phyloP scores from a whole-genome alignment of 306 rosid genomes.

The Clitoria ternatea region DNA sequence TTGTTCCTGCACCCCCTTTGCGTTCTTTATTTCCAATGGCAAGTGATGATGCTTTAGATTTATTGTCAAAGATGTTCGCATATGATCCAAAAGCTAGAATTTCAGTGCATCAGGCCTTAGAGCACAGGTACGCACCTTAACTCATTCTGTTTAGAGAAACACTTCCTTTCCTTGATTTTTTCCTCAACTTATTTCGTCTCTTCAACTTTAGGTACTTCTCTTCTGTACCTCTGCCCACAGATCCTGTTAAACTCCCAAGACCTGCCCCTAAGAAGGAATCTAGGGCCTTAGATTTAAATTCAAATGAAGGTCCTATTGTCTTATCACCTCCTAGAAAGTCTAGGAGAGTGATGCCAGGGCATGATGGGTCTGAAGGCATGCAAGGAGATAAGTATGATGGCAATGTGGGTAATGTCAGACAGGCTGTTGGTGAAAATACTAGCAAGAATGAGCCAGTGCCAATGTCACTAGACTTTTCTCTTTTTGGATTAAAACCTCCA shows the following conservation, averaged over 20 bases:
- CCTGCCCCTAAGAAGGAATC: conserved; percentile 84
- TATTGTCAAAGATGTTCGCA: conserved; percentile 88
- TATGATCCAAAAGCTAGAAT: conserved; percentile 92
- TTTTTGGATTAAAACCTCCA: conserved; percentile 86
- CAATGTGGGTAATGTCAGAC: conserved; percentile 43
- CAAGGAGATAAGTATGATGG: conserved; percentile 52
- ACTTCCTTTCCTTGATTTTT: neutral
- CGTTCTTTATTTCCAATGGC: conserved; percentile 86
- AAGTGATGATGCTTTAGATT: conserved; percentile 87
- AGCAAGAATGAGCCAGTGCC: conserved; percentile 65
- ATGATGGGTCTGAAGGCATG: conserved; percentile 66
- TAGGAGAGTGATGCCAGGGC: conserved; percentile 90
- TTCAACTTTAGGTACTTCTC: conserved; percentile 63
- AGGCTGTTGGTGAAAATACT: conserved; percentile 53
- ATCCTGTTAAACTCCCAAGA: conserved; percentile 88
- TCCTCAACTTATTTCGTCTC: conserved; percentile 19
- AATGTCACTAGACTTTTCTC: conserved; percentile 84
- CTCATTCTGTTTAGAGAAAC: conserved; percentile 8
- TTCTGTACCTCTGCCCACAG: conserved; percentile 78
- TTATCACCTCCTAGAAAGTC: conserved; percentile 94
- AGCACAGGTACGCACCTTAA: conserved; percentile 63
- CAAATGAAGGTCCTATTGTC: conserved; percentile 78
- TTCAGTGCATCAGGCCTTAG: conserved; percentile 86
- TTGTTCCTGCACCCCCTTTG: conserved; percentile 75
- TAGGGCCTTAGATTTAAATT: conserved; percentile 50